Evolutionary conservation across 1,284 basidiomycete species (phyloP), one percentile per base, ranked within the genome.

Genomic region (Heterobasidion parviporum): DNA sequence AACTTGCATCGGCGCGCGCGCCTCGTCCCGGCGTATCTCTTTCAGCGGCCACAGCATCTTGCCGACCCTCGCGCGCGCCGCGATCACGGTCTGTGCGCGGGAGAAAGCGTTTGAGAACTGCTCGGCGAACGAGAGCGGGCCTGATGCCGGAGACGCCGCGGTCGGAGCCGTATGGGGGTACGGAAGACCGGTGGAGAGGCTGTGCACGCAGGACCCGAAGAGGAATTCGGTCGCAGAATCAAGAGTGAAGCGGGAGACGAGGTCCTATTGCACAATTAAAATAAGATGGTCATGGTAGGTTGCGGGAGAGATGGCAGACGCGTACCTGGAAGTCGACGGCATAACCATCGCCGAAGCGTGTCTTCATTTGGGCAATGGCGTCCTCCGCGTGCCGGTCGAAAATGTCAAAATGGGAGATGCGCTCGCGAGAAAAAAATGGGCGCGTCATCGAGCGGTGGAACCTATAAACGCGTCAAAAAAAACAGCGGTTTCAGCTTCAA

Each of bases 1-100:
- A 15, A 73, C 63, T 9, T 67, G 60, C 76, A 77, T 76, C 4
- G 67, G 68, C 6, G 63, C 57, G 20, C 55, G 56, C 3, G 66
- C 67, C 43, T 66, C 67, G 61, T 79, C 74, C 45, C 62, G 59
- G 64, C 69, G 73, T 20, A 78, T 72, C 54, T 80, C 76, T 2
- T 56, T 55, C 45, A 58, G 41, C 14, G 57, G 57, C 57, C 57
- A 58, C n/a, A 59, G 26, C 26, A 5, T 3, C 10, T 32, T 15
- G n/a, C 75, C 76, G 1, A 70, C 32, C 14, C 65, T 60, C 35
- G 61, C 57, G 14, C 80, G 70, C 20, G 32, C 57, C 0, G 69
- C 55, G 5, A 62, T 62, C 3, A 26, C 9, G 15, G 36, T 18
- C 50, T 51, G 50, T 2, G 52, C 43, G 26, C 34, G 20, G 8